A percentile compares a stretch with the other conserved stretches of the same genome.
Conservation (phyloP, 768 basidiomycete genomes). For the Calocera viscosa region DNA sequence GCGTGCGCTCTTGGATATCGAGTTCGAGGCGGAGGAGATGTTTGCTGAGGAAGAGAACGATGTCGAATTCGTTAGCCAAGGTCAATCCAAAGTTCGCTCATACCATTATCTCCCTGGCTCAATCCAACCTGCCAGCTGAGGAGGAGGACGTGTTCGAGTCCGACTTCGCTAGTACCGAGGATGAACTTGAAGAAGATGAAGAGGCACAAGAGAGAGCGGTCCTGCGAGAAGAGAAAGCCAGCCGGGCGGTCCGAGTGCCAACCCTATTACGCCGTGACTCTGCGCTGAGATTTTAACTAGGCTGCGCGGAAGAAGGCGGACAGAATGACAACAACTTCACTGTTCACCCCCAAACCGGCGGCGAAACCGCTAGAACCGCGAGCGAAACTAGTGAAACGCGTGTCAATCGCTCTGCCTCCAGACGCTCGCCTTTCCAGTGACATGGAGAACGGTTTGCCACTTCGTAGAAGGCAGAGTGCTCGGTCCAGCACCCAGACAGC, state of each 20-base stretch:
- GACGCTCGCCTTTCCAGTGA: background rate
- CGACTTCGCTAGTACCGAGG: conserved; percentile 78
- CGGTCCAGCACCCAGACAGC: conserved; percentile 59
- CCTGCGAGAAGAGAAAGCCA: conserved; percentile 16
- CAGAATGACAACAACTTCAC: background rate
- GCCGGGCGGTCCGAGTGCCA: conserved; percentile 13
- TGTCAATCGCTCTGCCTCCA: conserved; percentile 36
- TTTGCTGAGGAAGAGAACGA: conserved; percentile 59
- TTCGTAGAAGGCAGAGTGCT: conserved; percentile 41
- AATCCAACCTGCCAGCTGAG: conserved; percentile 32
- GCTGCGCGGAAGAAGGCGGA: conserved; percentile 13
- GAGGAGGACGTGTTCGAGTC: conserved; percentile 73
- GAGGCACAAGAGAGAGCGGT: conserved; percentile 37
- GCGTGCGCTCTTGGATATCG: conserved; percentile 57
- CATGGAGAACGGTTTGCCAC: background rate
- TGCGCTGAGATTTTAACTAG: background rate
- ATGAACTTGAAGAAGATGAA: conserved; percentile 45
- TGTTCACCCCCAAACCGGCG: background rate
- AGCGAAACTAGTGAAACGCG: conserved; percentile 32
- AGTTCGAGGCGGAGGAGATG: conserved; percentile 46
- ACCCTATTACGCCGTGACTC: background rate
- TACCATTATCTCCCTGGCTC: background rate
- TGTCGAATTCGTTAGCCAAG: conserved; percentile 55
- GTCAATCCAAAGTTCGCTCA: conserved; percentile 27
- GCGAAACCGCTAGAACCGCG: background rate